phyloP scores from a whole-genome alignment of 768 basidiomycete genomes.

The Phanerodontia chrysosporium region DNA sequence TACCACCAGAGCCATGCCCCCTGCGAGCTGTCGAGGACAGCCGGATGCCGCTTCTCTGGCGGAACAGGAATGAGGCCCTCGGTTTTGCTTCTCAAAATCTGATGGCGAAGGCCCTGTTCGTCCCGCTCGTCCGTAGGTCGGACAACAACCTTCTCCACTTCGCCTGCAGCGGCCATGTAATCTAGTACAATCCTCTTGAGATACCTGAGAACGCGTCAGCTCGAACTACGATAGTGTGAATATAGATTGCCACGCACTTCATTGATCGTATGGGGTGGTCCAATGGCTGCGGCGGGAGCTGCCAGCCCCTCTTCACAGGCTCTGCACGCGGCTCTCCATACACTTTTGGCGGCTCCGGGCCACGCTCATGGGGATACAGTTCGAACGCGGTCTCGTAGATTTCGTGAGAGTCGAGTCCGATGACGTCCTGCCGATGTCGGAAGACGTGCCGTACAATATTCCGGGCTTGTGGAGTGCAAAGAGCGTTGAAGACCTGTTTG shows the following conservation, averaged over 20 bases:
- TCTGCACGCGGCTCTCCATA: not conserved
- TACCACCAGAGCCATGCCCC: constrained; percentile 8
- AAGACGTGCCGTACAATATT: constrained; percentile 10
- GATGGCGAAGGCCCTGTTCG: not conserved
- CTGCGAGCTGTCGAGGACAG: not conserved
- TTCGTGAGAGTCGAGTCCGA: constrained; percentile 14
- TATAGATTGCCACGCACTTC: not conserved
- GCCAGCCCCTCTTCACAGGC: not conserved
- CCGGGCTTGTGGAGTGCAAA: constrained; percentile 7
- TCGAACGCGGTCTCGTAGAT: constrained; percentile 13
- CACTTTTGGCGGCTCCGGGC: not conserved
- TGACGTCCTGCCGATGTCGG: not conserved
- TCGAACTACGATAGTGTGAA: not conserved
- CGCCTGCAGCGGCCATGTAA: constrained; percentile 13
- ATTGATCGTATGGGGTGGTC: constrained; percentile 7
- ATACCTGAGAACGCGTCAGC: constrained; percentile 10
- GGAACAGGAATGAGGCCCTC: not conserved
- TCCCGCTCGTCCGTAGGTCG: not conserved
- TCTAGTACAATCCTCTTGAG: constrained; percentile 22
- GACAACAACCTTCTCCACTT: constrained; percentile 20
- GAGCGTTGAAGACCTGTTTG: not conserved
- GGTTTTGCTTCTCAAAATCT: not conserved
- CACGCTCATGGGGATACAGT: constrained; percentile 7
- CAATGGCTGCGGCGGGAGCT: constrained; percentile 4
- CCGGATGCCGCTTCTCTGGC: not conserved